These are phyloP conservation scores for Candida hispaniensis DNA, from an alignment of 805 yeast genomes.

Conservation along the genomic window DNA sequence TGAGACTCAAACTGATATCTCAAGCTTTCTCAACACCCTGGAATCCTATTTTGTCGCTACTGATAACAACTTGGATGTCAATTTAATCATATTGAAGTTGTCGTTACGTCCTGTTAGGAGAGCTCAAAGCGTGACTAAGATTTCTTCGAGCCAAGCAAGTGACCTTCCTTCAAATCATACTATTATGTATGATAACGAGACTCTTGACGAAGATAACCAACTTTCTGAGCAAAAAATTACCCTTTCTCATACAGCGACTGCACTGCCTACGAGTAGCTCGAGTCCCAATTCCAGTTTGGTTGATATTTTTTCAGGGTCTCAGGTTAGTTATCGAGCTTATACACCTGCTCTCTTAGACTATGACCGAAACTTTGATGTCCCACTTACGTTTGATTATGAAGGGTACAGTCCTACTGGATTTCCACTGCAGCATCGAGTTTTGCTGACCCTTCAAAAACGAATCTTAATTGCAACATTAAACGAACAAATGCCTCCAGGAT, in stretches of 20 bases:
- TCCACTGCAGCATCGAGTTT: constrained; percentile 7
- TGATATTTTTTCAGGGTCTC: too few species aligned
- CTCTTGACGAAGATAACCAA: too few species aligned
- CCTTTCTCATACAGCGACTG: too few species aligned
- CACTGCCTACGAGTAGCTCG: too few species aligned
- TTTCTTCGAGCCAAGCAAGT: too few species aligned
- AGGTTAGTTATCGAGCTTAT: constrained; percentile 14
- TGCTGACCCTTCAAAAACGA: constrained; percentile 7
- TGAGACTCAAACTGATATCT: too few species aligned
- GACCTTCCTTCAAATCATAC: too few species aligned
- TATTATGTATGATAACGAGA: too few species aligned
- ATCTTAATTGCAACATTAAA: constrained; percentile 4
- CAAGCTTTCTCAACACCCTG: too few species aligned
- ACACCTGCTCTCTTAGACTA: constrained; percentile 18
- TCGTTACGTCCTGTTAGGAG: constrained; percentile 25
- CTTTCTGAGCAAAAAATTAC: too few species aligned
- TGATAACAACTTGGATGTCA: constrained; percentile 38
- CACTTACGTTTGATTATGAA: constrained; percentile 9
- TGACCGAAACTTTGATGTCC: constrained; percentile 13
- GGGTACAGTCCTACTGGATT: constrained; percentile 6
- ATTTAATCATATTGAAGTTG: constrained; percentile 32
- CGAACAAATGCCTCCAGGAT: constrained; percentile 7
- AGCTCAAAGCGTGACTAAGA: too few species aligned
- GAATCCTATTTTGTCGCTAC: constrained; percentile 27
- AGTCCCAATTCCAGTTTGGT: too few species aligned